These are phyloP conservation scores for Ogataea trehalophila DNA, from an alignment of 805 yeast genomes.

Conservation along the genomic window DNA sequence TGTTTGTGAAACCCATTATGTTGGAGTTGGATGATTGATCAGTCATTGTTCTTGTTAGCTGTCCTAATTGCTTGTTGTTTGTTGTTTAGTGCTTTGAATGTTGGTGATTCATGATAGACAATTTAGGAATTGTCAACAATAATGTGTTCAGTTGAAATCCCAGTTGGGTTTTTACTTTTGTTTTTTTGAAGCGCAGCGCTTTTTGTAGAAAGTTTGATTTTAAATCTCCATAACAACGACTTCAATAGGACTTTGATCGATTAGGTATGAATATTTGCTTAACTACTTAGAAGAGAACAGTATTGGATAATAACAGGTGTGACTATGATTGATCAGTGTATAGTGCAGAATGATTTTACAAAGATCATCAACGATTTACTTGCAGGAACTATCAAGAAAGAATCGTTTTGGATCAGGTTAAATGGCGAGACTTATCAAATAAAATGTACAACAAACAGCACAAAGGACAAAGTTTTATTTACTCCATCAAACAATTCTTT, in stretches of 20 bases:
- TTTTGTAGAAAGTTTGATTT: neutral
- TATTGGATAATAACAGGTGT: neutral
- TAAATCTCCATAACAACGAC: neutral
- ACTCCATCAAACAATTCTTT: neutral
- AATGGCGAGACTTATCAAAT: neutral
- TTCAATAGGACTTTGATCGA: neutral
- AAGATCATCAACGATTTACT: constrained; percentile 13
- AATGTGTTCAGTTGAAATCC: no score
- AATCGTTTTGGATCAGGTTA: constrained; percentile 13
- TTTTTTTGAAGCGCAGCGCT: no score
- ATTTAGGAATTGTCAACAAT: no score
- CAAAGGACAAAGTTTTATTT: neutral
- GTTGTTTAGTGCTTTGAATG: no score
- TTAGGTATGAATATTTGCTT: neutral
- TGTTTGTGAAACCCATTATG: constrained; percentile 1
- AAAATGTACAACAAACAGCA: neutral
- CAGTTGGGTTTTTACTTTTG: no score
- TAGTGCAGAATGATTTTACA: constrained; percentile 16
- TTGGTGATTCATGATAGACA: no score
- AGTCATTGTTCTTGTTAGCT: neutral
- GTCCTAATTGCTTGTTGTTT: no score
- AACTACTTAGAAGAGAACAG: neutral
- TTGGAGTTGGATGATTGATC: neutral
- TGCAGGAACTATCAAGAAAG: constrained; percentile 6
- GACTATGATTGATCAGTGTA: constrained; percentile 5